phyloP scores from a whole-genome alignment of 257 asterid species.

The Solanum phureja region DNA sequence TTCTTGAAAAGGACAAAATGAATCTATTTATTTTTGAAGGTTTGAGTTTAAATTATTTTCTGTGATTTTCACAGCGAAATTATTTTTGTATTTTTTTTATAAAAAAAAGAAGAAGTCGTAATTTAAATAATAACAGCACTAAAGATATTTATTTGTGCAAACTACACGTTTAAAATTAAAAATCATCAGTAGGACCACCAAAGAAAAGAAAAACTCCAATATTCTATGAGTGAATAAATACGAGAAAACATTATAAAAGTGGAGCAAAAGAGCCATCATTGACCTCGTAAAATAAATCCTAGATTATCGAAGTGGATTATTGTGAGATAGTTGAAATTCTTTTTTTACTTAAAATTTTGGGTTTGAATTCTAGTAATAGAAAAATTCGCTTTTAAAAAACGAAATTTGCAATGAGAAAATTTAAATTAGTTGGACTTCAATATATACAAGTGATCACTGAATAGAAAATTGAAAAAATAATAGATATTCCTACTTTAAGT shows the following conservation, averaged over 20 bases:
- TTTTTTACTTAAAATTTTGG: accelerated
- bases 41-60: too few relatives aligned
- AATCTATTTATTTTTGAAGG: too few relatives aligned
- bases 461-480: neutral
- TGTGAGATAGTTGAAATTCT: too few relatives aligned
- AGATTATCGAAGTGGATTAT: accelerated
- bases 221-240: neutral
- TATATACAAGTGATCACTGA: too few relatives aligned
- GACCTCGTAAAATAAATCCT: neutral
- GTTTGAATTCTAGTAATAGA: accelerated
- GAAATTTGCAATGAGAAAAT: accelerated
- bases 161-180: neutral
- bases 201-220: neutral
- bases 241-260: neutral
- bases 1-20: neutral
- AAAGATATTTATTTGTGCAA: neutral
- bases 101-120: neutral
- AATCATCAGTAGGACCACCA: neutral
- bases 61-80: neutral
- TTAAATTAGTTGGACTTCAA: neutral
- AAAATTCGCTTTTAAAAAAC: too few relatives aligned
- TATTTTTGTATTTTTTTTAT: too few relatives aligned
- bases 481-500: neutral
- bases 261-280: neutral
- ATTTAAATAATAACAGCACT: neutral